phyloP scores from a whole-genome alignment of 1,139 yeast genomes.

The Suhomyces bribrorum region DNA sequence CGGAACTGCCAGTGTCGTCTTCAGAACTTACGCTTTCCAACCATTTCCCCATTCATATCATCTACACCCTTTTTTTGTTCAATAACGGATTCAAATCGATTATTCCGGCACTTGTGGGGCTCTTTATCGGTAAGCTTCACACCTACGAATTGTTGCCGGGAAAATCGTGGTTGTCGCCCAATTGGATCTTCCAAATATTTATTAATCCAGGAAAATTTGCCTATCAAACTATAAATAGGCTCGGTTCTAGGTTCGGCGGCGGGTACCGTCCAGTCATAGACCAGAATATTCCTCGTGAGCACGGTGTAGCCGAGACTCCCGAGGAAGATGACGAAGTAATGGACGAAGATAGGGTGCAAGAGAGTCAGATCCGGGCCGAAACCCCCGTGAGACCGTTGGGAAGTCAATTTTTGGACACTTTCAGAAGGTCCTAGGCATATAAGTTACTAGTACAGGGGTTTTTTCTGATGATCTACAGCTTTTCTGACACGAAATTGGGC shows the following conservation, averaged over 20 bases:
- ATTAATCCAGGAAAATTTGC: slow-evolving; percentile 23
- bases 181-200: slow-evolving; percentile 24
- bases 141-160: slow-evolving; percentile 62
- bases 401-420: slow-evolving; percentile 58
- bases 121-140: slow-evolving; percentile 59
- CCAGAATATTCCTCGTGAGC: not conserved
- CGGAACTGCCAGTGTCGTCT: slow-evolving; percentile 8
- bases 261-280: slow-evolving; percentile 5
- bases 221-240: not conserved
- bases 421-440: slow-evolving; percentile 32
- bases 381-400: slow-evolving; percentile 62
- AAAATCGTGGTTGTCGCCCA: slow-evolving; percentile 52
- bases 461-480: no score
- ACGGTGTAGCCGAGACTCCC: slow-evolving; percentile 16
- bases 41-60: slow-evolving; percentile 55
- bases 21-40: slow-evolving; percentile 50
- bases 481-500: no score
- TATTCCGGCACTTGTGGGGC: slow-evolving; percentile 56
- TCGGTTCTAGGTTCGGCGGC: slow-evolving; percentile 3
- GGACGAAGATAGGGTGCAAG: slow-evolving; percentile 9
- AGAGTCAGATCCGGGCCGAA: slow-evolving; percentile 42
- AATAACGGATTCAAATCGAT: slow-evolving; percentile 56
- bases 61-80: slow-evolving; percentile 52
- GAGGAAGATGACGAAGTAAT: slow-evolving; percentile 12
- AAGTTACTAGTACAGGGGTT: no score